Base-by-base conservation (phyloP, 2,329 filamentous ascomycete genomes). In the Botrytis deweyae region DNA sequence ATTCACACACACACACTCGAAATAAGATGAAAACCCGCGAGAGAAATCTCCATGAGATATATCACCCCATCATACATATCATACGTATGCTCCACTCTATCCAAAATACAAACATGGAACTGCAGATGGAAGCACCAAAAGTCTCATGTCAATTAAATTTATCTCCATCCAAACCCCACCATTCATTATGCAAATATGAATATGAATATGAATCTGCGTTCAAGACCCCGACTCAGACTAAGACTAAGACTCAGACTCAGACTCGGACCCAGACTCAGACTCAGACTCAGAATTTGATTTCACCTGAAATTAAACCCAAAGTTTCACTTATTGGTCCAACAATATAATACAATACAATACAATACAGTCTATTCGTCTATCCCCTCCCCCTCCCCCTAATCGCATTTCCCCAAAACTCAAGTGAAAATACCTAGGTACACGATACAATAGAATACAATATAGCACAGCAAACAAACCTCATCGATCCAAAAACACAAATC, bases 351-450 rank as follows among this genome's bases (percentile, higher is more conserved):
- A 14, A n/a, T 14, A 14, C 4, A 25, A 49, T 12, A 2, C 22
- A 52, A 52, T 25, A 0, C 46, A 52, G 46, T 52, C 25, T 10
- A n/a, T 52, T 6, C 10, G 0, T 20, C 20, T 7, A 46, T 7
- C 1, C 18, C 16, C 3, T 12, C 12, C 18, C 18, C 18, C 18
- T 2, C 18, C 18, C 2, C 44, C 42, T 5, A 0, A 12, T 14
- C 40, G 2, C 16, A 7, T 20, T 20, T 46, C 20, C 18, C 18
- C 18, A 20, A 46, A 7, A 8, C 2, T 46, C 44, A 1, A 46
- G 44, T 8, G 2, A 46, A 46, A 46, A 22, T 9, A 29, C 29
- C 29, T 29, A 29, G 29, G 29, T 29, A 9, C 7, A 46, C 18
- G 22, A 20, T 20, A 9, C 18, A 46, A 42, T 42, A 14, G 3